Percentiles rank a stretch among this genome's conserved stretches.
Conservation (phyloP, 441 rosid species). For the Theobroma grandiflorum region DNA sequence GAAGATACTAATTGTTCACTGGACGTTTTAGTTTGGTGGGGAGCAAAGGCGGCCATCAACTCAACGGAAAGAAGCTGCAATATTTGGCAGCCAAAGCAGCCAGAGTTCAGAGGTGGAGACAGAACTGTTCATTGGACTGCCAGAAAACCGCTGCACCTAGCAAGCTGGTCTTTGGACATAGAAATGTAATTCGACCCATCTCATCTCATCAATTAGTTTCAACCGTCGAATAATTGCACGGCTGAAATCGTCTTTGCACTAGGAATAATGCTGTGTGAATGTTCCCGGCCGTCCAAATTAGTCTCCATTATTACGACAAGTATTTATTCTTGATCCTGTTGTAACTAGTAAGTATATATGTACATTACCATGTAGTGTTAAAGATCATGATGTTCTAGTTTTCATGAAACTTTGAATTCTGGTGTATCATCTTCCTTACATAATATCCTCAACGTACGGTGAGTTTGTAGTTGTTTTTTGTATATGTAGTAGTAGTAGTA, state of each 20-base stretch:
- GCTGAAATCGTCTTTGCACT: background rate
- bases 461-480: background rate
- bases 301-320: background rate
- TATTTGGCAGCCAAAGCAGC: slow-evolving; percentile 25
- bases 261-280: background rate
- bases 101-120: slow-evolving; percentile 60
- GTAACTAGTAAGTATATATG: background rate
- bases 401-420: background rate
- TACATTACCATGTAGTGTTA: background rate
- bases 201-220: background rate
- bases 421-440: background rate
- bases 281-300: background rate
- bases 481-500: background rate
- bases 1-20: background rate
- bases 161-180: background rate
- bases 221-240: background rate
- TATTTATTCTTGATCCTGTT: background rate
- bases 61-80: slow-evolving; percentile 26
- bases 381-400: background rate
- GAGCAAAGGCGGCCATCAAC: slow-evolving; percentile 32
- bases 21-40: background rate
- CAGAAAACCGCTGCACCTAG: slow-evolving; percentile 33
- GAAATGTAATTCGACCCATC: background rate
- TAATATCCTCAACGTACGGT: background rate
- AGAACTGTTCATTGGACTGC: slow-evolving; percentile 61